A percentile compares a stretch with the other conserved stretches of the same genome.
phyloP scores from a whole-genome alignment of 495 filamentous ascomycete species.

The Tricharina praecox region DNA sequence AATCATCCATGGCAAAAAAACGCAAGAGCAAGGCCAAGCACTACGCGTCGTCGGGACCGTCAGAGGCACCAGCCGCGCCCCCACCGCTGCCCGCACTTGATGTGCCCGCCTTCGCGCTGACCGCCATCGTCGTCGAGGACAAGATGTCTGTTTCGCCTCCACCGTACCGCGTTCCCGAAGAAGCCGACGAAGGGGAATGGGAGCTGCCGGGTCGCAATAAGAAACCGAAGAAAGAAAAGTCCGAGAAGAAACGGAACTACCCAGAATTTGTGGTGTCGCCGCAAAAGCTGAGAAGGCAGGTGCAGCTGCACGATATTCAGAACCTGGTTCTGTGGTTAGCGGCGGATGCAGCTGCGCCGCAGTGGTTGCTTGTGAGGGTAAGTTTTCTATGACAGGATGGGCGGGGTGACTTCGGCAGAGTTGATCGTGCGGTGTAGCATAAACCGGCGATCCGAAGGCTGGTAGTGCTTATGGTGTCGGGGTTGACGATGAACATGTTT shows the following conservation, averaged over 20 bases:
- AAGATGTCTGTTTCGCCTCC: not conserved
- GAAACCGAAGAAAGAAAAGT: slow-evolving; percentile 14
- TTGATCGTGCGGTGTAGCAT: slow-evolving; percentile 35
- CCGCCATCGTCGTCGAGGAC: not conserved
- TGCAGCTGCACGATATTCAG: slow-evolving; percentile 67
- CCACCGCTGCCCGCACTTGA: not conserved
- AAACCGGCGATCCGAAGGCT: slow-evolving; percentile 62
- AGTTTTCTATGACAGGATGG: not conserved
- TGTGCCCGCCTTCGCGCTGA: not conserved
- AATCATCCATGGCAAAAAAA: slow-evolving; percentile 4
- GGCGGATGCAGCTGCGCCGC: slow-evolving; percentile 63
- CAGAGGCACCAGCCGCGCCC: not conserved
- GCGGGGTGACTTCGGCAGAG: slow-evolving; percentile 26
- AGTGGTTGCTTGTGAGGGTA: slow-evolving; percentile 49
- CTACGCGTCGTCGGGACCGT: not conserved
- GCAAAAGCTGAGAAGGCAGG: slow-evolving; percentile 48
- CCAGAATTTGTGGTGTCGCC: slow-evolving; percentile 54
- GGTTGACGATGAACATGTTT: slow-evolving; percentile 80
- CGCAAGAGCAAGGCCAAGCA: slow-evolving; percentile 1
- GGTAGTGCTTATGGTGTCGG: slow-evolving; percentile 87
- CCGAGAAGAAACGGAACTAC: slow-evolving; percentile 37
- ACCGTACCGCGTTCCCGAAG: not conserved
- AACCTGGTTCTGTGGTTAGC: slow-evolving; percentile 73
- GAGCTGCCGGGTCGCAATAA: slow-evolving; percentile 17
- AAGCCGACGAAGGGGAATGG: slow-evolving; percentile 13